Conservation (phyloP, 192 early-diverging fungal species). For the Gryganskiella cystojenkinii region DNA sequence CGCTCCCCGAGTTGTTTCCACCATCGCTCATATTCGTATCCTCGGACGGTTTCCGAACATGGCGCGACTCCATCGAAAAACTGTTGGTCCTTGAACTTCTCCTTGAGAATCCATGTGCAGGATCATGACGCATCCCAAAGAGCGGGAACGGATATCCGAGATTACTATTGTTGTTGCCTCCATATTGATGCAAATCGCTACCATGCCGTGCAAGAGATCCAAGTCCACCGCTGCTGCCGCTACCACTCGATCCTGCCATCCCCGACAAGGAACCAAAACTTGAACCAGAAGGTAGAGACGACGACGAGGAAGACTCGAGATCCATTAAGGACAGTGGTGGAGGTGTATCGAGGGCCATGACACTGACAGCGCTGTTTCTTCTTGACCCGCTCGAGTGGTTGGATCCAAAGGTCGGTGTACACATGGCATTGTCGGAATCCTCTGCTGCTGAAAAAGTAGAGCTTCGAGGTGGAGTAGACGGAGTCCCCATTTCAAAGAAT, state of each 20-base stretch:
- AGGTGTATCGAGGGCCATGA: slow-evolving; percentile 49
- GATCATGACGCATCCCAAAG: slow-evolving; percentile 34
- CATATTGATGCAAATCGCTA: slow-evolving; percentile 3
- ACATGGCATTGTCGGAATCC: slow-evolving; percentile 48
- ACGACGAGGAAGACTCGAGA: slow-evolving; percentile 30
- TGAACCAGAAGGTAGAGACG: slow-evolving; percentile 19
- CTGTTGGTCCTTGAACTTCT: slow-evolving; percentile 46
- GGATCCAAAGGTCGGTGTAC: slow-evolving; percentile 49
- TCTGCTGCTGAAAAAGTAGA: slow-evolving; percentile 40
- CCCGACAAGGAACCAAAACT: slow-evolving; percentile 22
- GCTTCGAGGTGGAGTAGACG: slow-evolving; percentile 41
- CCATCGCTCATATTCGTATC: slow-evolving; percentile 51
- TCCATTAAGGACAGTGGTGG: slow-evolving; percentile 48
- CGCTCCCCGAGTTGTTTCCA: slow-evolving; percentile 48
- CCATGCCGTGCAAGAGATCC: not conserved
- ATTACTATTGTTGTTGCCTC: not conserved
- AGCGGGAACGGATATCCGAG: slow-evolving; percentile 37
- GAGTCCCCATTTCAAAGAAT: slow-evolving; percentile 36
- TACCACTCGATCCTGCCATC: no score
- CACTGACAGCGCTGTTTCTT: slow-evolving; percentile 40
- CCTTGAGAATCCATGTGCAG: slow-evolving; percentile 8
- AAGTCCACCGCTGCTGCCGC: not conserved
- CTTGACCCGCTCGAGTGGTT: slow-evolving; percentile 20
- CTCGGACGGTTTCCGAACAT: slow-evolving; percentile 41
- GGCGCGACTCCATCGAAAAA: slow-evolving; percentile 44